Base-by-base conservation (phyloP, 2,329 filamentous ascomycete species). In the Fusarium tanahbumbuense region DNA sequence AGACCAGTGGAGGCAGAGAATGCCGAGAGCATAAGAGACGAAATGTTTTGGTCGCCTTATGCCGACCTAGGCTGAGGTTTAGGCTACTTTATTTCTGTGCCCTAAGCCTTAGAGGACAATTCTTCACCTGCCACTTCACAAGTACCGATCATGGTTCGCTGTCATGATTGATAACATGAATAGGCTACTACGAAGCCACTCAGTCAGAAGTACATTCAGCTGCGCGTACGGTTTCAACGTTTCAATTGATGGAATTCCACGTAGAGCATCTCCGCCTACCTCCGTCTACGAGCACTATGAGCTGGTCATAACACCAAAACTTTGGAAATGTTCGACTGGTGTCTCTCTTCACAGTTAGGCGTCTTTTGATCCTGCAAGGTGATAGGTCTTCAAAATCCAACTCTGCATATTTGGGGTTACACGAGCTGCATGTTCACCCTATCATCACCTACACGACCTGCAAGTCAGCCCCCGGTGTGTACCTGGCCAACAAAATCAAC, bases 401-500 rank as follows among this genome's bases (percentile, higher is more conserved):
- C 34, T 37, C 18, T 53, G 16, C 34, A 53, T 9, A 18, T 16
- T 41, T 27, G 49, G 40, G 32, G 49, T 45, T 46, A 37, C 61
- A 66, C 25, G 25, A 30, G 22, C 47, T 60, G 42, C 55, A 46
- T 40, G 40, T 42, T 13, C 6, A 27, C 16, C 48, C 46, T 48
- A 22, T 23, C 37, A 18, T 56, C 49, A 63, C 44, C 23, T 58
- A 32, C 32, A 30, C 32, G 9, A 37, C 60, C 30, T 61, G 30
- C 28, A 44, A 27, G 32, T 27, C 6, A 64, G 52, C 27, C 23
- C 25, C 8, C 12, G 32, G 12, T n/a, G 7, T 41, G 45, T 41
- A 30, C 2, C n/a, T 18, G 23, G 11, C 60, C 53, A 65, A 64
- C 52, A 8, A 13, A 7, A 16, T 37, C 6, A 40, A 8, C 1